phyloP scores from a whole-genome alignment of 768 basidiomycete genomes.

The Scleroderma citrinum region DNA sequence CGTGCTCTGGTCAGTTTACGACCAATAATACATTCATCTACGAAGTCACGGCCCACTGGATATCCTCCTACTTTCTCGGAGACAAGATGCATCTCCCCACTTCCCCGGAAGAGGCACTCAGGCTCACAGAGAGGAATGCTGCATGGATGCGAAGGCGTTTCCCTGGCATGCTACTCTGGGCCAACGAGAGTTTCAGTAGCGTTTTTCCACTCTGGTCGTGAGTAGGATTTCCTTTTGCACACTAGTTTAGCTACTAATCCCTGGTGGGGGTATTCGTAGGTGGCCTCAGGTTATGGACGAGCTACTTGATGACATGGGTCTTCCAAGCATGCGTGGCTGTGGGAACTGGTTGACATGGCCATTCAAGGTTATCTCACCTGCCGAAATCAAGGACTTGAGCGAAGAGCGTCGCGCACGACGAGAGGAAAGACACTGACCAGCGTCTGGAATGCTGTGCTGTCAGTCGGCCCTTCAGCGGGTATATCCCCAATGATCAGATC shows the following conservation, averaged over 20 bases:
- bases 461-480: too few relatives aligned
- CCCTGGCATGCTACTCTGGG: conserved; percentile 43
- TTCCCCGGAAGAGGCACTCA: conserved; percentile 42
- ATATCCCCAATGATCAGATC: too few relatives aligned
- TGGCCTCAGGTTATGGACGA: conserved; percentile 60
- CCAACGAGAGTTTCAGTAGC: conserved; percentile 48
- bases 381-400: conserved; percentile 42
- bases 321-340: conserved; percentile 47
- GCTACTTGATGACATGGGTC: conserved; percentile 55
- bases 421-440: too few relatives aligned
- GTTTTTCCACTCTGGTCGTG: conserved; percentile 49
- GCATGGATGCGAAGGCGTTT: conserved; percentile 52
- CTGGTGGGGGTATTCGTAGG: conserved; percentile 26
- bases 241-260: background rate
- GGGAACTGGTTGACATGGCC: conserved; percentile 66
- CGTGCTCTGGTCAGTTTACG: conserved; percentile 43
- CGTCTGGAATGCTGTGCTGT: too few relatives aligned
- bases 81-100: conserved; percentile 47
- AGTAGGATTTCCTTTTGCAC: conserved; percentile 14
- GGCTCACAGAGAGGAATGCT: conserved; percentile 36
- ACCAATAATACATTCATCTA: conserved; percentile 48
- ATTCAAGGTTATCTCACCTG: conserved; percentile 44
- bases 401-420: conserved; percentile 37
- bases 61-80: conserved; percentile 53
- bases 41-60: conserved; percentile 59